Evolutionary conservation across 352 stramenopile species (phyloP), one percentile per base, ranked within the genome.

Genomic region (Phytopythium mirpurense): DNA sequence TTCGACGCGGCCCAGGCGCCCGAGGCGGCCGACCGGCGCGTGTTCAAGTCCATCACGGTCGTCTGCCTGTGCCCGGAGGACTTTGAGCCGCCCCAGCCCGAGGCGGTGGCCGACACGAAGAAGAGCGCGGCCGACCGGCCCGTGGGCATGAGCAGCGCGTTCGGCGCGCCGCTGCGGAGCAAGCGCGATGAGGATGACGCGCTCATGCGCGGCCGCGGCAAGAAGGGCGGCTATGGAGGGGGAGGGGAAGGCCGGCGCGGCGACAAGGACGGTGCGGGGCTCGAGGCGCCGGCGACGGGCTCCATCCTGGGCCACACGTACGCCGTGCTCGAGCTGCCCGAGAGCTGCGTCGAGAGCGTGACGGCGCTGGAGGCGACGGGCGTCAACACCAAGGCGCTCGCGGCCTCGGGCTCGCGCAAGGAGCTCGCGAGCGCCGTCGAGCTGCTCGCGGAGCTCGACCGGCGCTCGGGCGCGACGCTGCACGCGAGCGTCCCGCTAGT

Each of bases 401-500:
- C n/a, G n/a, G n/a, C n/a, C n/a, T n/a, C n/a, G n/a, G n/a, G n/a
- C n/a, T n/a, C n/a, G n/a, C n/a, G n/a, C 0, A 93, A 91, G 70
- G 83, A 93, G 32, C 37, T 93, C 38, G 84, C 3, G 79, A 91
- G 31, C 88, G 74, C 35, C 83, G 83, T 16, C 77, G 81, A 93
- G 54, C 75, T 92, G 48, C 59, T 88, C n/a, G n/a, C n/a, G n/a
- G n/a, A n/a, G n/a, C n/a, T n/a, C n/a, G n/a, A n/a, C n/a, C n/a
- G n/a, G 87, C 51, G 81, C 91, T 24, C 67, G 95, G 6, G 84
- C 92, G 26, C 78, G 77, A n/a, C 70, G 78, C 8, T 94, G 89
- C 60, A 79, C 75, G 10, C 78, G 42, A 83, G 84, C 46, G 69
- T 97, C 29, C 92, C 93, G 9, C 72, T 98, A 5, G 60, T 98